Conservation (phyloP, 208 protist species). For the Acanthamoeba divionensis region DNA sequence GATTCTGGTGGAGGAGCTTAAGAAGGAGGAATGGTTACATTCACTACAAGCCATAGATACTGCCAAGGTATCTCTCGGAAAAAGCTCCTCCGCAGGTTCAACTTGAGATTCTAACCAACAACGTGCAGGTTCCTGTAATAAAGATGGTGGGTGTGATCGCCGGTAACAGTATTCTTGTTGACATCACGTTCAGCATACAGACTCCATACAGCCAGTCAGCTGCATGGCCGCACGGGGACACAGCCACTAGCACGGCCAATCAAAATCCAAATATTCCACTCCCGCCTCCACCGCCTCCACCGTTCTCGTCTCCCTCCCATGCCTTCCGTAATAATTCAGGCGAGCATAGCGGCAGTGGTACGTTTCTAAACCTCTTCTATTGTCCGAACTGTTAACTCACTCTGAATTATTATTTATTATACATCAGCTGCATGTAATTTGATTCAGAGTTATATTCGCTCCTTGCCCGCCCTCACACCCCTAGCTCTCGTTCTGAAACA, state of each 20-base stretch:
- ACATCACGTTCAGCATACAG: conserved; percentile 31
- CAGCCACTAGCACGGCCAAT: background rate
- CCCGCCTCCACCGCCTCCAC: background rate
- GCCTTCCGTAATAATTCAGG: background rate
- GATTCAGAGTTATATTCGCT: conserved; percentile 22
- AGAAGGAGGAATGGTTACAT: conserved; percentile 17
- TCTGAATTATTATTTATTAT: background rate
- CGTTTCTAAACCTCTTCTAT: background rate
- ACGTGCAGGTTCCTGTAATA: background rate
- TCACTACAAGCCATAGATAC: conserved; percentile 40
- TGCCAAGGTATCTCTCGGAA: background rate
- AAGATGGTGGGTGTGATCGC: background rate
- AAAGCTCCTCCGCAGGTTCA: background rate
- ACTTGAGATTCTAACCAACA: background rate
- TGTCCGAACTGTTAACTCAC: background rate
- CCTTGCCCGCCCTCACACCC: conserved; percentile 1
- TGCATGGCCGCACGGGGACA: background rate
- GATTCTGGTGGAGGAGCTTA: background rate
- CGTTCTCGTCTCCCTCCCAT: background rate
- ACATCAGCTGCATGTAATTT: background rate
- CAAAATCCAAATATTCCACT: background rate
- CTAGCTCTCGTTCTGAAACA: conserved; percentile 33
- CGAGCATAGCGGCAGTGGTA: conserved; percentile 12
- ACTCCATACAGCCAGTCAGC: background rate
- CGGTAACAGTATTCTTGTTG: background rate